Evolutionary conservation across 2,329 filamentous ascomycete species (phyloP), one percentile per base, ranked within the genome.

Genomic region (Stagonosporopsis rhizophila): DNA sequence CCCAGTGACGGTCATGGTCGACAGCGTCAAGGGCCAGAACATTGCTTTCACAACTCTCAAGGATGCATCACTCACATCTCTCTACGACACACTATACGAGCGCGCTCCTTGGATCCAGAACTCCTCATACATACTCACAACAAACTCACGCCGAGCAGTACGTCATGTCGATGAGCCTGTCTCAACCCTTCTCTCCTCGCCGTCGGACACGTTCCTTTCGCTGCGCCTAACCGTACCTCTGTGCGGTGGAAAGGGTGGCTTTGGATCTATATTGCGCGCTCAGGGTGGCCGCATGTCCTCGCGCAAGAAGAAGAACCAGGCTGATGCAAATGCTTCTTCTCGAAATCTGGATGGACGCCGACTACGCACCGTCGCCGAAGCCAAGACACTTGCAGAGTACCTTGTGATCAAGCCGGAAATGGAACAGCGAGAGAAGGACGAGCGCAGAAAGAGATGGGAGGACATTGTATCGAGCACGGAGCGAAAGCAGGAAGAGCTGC

Each of bases 231-330:
- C 87, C 6, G 82, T 89, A 1, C 89, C 90, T 6, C 80, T 97
- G 35, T 90, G 89, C 66, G 95, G 96, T 80, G 96, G 96, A 73
- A 99, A 99, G 75, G 95, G 95, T 77, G 95, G 95, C 70, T 99
- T 99, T 74, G 95, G 95, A 50, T 98, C 94, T 1, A 96, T 99
- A 76, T 87, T 99, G 34, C 91, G 96, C 72, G 95, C 96, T 0
- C 95, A 95, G 3, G 95, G 96, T 72, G 95, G 96, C 37, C 94
- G 96, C 79, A 99, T 99, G 95, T 96, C 92, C 2, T 94, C 91
- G n/a, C 87, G 88, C 66, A 96, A 96, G 81, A 95, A 94, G 82
- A 89, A 89, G 70, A 89, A 89, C 52, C 87, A 90, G 67, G 88
- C 87, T 49, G 92, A 96, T 34, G 88, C 92, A 59, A 94, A 96